phyloP scores from a whole-genome alignment of 257 asterid species.

The Solanum verrucosum region DNA sequence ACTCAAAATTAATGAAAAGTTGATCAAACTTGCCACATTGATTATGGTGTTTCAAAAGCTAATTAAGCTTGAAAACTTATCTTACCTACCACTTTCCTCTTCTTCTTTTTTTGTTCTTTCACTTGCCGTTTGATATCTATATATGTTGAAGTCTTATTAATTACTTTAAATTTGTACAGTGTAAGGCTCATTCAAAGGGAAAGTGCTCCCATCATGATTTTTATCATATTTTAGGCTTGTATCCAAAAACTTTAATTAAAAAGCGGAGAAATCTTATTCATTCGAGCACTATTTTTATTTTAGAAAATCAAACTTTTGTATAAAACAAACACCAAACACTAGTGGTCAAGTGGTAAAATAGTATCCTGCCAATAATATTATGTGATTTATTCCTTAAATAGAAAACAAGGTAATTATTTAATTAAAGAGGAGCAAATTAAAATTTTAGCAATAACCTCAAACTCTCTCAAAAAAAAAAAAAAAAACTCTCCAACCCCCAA shows the following conservation, averaged over 20 bases:
- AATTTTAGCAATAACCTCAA: not conserved
- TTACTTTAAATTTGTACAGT: not conserved
- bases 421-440: not conserved
- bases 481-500: not conserved
- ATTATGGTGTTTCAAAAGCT: not conserved
- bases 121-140: not conserved
- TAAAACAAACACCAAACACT: no score
- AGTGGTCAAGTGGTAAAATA: not conserved
- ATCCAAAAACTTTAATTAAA: not conserved
- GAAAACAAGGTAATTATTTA: not conserved
- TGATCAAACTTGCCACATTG: not conserved
- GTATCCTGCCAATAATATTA: not conserved
- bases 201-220: not conserved
- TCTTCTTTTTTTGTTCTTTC: not conserved
- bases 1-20: not conserved
- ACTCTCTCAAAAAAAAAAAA: not conserved
- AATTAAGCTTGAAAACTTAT: not conserved
- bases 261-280: not conserved
- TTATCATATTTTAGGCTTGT: not conserved
- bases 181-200: not conserved
- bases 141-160: not conserved
- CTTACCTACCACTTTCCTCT: not conserved
- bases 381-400: not conserved
- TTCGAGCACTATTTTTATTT: not conserved
- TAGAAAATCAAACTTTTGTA: not conserved